These are phyloP conservation scores for Juglanconis juglandina DNA, from an alignment of 2,329 filamentous ascomycete species.

Conservation along the genomic window DNA sequence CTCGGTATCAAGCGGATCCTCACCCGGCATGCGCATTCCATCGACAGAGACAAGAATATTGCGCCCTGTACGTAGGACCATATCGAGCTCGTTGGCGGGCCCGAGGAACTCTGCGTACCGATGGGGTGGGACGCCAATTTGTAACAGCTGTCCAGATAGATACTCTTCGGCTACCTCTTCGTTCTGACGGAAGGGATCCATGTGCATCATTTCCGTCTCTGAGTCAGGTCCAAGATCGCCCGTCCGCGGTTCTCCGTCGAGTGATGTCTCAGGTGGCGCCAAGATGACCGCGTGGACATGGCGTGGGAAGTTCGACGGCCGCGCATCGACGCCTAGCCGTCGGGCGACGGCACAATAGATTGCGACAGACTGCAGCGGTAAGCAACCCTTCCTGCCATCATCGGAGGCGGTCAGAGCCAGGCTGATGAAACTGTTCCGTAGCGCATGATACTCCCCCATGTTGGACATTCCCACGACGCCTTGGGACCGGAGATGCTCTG, in stretches of 20 bases:
- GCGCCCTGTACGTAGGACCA: conserved; percentile 58
- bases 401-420: conserved; percentile 44
- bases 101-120: conserved; percentile 38
- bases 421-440: conserved; percentile 64
- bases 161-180: conserved; percentile 10
- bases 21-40: conserved; percentile 25
- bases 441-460: conserved; percentile 46
- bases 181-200: conserved; percentile 43
- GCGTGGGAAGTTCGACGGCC: conserved; percentile 62
- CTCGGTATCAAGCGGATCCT: not conserved
- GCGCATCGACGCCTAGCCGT: conserved; percentile 55
- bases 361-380: conserved; percentile 62
- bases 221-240: conserved; percentile 21
- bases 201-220: conserved; percentile 43
- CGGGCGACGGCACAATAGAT: conserved; percentile 63
- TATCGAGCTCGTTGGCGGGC: conserved; percentile 48
- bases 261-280: conserved; percentile 25
- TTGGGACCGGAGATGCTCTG: conserved; percentile 47
- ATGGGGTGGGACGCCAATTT: not conserved
- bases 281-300: conserved; percentile 63
- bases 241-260: conserved; percentile 23
- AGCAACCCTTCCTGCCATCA: conserved; percentile 45
- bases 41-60: conserved; percentile 63
- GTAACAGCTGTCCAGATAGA: conserved; percentile 5
- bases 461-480: conserved; percentile 49